Evolutionary conservation across 768 basidiomycete genomes (phyloP).

Genomic region (Trametopsis cervina): DNA sequence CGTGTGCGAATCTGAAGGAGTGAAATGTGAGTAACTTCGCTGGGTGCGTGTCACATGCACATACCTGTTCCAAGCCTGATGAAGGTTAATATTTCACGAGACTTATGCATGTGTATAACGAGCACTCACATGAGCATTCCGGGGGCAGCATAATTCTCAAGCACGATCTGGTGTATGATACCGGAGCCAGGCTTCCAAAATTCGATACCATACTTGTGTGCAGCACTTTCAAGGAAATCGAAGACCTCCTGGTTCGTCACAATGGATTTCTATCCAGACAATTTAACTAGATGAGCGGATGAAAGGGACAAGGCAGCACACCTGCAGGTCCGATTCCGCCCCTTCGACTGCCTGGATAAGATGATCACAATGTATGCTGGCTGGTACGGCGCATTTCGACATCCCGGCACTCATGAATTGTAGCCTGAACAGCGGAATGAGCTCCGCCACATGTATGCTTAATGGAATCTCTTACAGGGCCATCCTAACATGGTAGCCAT

Average conservation of each 20-base stretch:
- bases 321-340: constrained; percentile 80
- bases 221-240: constrained; percentile 91
- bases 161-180: constrained; percentile 95
- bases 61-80: constrained; percentile 76
- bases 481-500: constrained; percentile 46
- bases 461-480: constrained; percentile 49
- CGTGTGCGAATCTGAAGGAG: constrained; percentile 87
- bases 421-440: constrained; percentile 42
- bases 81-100: not conserved
- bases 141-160: constrained; percentile 96
- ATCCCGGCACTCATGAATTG: constrained; percentile 99
- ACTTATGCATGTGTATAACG: not conserved
- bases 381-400: constrained; percentile 73
- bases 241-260: constrained; percentile 93
- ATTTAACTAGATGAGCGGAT: not conserved
- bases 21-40: not conserved
- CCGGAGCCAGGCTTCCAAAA: constrained; percentile 96
- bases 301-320: constrained; percentile 20
- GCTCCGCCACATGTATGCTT: not conserved
- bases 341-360: constrained; percentile 92
- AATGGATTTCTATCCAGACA: constrained; percentile 56
- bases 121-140: constrained; percentile 78
- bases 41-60: not conserved
- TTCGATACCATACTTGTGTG: constrained; percentile 89
- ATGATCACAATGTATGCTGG: constrained; percentile 97